Percentiles rank a stretch among this genome's conserved stretches.
These are phyloP conservation scores for Megacollybia platyphylla DNA, from an alignment of 1,284 basidiomycete species.

Conservation along the genomic window DNA sequence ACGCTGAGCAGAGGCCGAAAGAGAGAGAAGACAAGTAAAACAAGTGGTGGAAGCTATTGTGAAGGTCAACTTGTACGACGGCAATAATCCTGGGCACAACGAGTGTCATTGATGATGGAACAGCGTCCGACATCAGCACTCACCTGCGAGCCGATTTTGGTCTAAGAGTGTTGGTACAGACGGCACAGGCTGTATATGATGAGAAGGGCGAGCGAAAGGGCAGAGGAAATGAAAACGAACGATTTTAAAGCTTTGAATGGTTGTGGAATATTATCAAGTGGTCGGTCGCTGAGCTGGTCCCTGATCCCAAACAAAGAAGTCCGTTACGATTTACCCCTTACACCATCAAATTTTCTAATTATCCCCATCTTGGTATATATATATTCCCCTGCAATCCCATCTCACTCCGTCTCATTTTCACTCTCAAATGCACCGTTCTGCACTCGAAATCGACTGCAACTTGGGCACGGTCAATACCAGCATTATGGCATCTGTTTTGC, in stretches of 20 bases:
- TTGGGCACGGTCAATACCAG: no score
- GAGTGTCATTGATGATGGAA: slow-evolving; percentile 8
- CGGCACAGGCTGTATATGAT: slow-evolving; percentile 25
- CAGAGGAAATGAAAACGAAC: slow-evolving; percentile 16
- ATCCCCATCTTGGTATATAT: no score
- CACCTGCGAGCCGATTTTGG: slow-evolving; percentile 62
- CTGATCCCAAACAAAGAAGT: slow-evolving; percentile 15
- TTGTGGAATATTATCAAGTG: slow-evolving; percentile 15
- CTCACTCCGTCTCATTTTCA: no score
- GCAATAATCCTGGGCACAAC: slow-evolving; percentile 16
- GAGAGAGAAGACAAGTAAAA: slow-evolving; percentile 28
- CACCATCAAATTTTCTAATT: not conserved
- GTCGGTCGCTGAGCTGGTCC: slow-evolving; percentile 11
- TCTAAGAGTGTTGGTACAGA: slow-evolving; percentile 74
- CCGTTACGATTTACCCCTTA: not conserved
- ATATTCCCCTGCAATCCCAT: no score
- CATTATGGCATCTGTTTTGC: not conserved
- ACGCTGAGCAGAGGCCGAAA: slow-evolving; percentile 31
- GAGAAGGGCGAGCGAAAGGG: slow-evolving; percentile 12
- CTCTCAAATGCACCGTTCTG: no score
- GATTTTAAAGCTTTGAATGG: slow-evolving; percentile 32
- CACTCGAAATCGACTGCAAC: no score
- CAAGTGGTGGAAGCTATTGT: slow-evolving; percentile 34
- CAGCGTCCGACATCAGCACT: slow-evolving; percentile 16
- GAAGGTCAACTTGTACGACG: slow-evolving; percentile 56